These are phyloP conservation scores for Vitis rotundifolia DNA, from an alignment of 164 flowering plant species.

Conservation along the genomic window DNA sequence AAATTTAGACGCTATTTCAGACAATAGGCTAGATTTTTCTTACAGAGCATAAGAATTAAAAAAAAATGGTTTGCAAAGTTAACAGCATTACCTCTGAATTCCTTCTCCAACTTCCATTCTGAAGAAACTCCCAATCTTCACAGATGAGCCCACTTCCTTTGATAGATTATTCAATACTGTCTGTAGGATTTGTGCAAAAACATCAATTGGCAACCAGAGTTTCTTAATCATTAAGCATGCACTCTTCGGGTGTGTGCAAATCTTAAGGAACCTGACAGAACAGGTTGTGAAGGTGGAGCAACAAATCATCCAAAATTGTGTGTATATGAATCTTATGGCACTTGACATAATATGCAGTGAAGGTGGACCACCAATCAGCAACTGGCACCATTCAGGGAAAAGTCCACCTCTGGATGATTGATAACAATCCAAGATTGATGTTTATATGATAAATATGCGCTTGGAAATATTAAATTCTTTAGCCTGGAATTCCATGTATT, in stretches of 20 bases:
- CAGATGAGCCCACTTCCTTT: constrained; percentile 80
- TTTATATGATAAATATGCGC: background rate
- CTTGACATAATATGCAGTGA: too few species aligned
- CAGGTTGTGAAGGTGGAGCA: background rate
- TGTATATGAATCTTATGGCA: too few species aligned
- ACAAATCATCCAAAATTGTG: background rate
- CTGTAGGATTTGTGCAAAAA: constrained; percentile 38
- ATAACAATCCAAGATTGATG: background rate
- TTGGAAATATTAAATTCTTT: background rate
- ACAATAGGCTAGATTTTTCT: too few species aligned
- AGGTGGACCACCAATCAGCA: background rate
- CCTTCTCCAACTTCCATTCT: constrained; percentile 97
- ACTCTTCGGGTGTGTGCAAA: background rate
- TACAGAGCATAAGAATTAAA: background rate
- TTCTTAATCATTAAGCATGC: background rate
- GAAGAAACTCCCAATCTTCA: constrained; percentile 68
- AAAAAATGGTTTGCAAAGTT: too few species aligned
- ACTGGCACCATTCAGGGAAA: background rate
- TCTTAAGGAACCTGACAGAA: background rate
- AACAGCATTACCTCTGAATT: constrained; percentile 51
- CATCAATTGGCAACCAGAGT: constrained; percentile 4
- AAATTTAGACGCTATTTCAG: too few species aligned
- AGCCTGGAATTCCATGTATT: background rate
- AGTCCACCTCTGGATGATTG: background rate
- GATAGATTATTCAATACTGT: constrained; percentile 63